A percentile compares a stretch with the other conserved stretches of the same genome.
Evolutionary conservation across 1,139 yeast species (phyloP).

Genomic region (Scheffersomyces parashehatae): DNA sequence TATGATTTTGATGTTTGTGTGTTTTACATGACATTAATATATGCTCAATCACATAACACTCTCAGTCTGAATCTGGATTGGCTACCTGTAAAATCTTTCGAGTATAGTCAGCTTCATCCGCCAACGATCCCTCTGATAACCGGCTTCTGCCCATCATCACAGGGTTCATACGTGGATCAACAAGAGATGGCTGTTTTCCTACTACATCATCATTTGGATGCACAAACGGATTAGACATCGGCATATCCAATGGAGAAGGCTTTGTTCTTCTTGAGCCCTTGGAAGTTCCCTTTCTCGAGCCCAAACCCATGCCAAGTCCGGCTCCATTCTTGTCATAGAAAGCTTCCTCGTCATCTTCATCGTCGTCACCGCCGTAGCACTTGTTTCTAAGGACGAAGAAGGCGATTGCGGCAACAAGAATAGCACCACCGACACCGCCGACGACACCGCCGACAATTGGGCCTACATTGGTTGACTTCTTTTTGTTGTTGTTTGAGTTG

Average conservation of each 20-base stretch:
- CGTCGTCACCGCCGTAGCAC: constrained; percentile 29
- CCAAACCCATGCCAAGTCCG: constrained; percentile 12
- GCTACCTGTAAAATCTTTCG: constrained; percentile 74
- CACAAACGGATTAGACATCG: constrained; percentile 54
- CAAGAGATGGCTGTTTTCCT: constrained; percentile 13
- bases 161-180: constrained; percentile 64
- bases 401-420: constrained; percentile 42
- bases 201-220: constrained; percentile 56
- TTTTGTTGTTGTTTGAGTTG: not conserved
- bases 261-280: constrained; percentile 22
- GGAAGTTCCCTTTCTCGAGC: constrained; percentile 18
- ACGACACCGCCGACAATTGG: constrained; percentile 72
- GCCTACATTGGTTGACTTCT: constrained; percentile 35
- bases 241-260: constrained; percentile 40
- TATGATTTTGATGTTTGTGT: too few species aligned
- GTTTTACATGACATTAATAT: too few species aligned
- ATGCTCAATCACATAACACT: too few species aligned
- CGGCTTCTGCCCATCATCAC: constrained; percentile 74
- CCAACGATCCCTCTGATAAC: constrained; percentile 71
- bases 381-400: constrained; percentile 52
- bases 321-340: constrained; percentile 37
- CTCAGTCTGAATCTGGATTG: constrained; percentile 52
- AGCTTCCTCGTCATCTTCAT: constrained; percentile 48
- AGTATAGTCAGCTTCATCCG: constrained; percentile 77
- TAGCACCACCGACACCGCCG: constrained; percentile 57